Base-by-base conservation (phyloP, 257 asterid species). In the Solanum pimpinellifolium region DNA sequence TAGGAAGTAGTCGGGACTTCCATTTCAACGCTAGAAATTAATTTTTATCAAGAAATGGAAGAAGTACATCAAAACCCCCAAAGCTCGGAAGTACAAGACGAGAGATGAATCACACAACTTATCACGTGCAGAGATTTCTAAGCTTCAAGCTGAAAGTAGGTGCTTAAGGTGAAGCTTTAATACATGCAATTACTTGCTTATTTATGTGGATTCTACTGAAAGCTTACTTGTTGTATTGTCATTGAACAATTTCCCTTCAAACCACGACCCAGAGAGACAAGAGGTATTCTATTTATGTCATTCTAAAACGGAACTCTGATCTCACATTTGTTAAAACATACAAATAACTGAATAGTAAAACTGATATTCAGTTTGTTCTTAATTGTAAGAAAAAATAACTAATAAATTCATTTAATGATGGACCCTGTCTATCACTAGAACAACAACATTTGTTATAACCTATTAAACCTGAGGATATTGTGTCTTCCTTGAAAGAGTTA, bases 371-470 rank as follows among this genome's bases (percentile, higher is more conserved):
- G n/a, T 33, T 70, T 70, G 77, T 70, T 70, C 44, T 31, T 70
- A 70, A 70, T 69, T 69, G 39, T 29, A 31, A 14, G 37, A 69
- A 69, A 14, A 69, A 27, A 11, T 13, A 68, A 68, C 11, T 13
- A 68, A 68, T 27, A 12, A 68, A 25, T 68, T 68, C 31, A 6
- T 68, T 69, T 31, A 33, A 33, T 33, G 4, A 33, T 33, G 35
- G 69, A 1, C 13, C 29, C 2, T 1, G 35, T 4, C 4, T 60
- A 10, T 21, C 31, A 60, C 2, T 23, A 1, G 1, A 1, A 3
- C 13, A 60, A 9, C 1, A 21, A 21, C 2, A 4, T 0, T 2
- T 23, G 4, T 0, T 23, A 1, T 3, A 23, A 23, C 29, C 14
- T 3, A 1, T 60, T 12, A 60, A 8, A 20, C 6, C 6, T 23